Evolutionary conservation across 2,329 filamentous ascomycete genomes (phyloP), one percentile per base, ranked within the genome.

Genomic region (Onygenales sp.): DNA sequence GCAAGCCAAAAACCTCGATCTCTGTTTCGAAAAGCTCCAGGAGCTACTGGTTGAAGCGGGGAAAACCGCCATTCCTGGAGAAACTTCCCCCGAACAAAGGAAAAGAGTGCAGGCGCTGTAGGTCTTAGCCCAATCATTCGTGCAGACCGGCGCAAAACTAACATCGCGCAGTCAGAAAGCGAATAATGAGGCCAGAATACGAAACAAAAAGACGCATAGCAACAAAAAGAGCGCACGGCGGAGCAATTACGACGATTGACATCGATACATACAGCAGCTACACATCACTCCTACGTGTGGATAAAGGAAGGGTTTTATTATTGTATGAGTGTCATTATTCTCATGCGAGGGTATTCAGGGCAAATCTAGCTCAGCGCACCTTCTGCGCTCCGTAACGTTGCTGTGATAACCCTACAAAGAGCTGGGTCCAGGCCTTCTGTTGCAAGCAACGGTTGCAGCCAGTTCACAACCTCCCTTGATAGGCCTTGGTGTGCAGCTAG

Each of bases 161-260:
- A 45, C 54, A 52, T 13, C 14, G 27, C 41, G 31, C 47, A 80
- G 78, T 52, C 75, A 82, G 68, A 78, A 76, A 55, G 72, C 74
- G 33, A 78, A 80, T 59, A 83, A 83, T 56, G 79, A 82, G 62
- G 69, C 74, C 42, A 70, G 81, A 57, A 66, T 84, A 58, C 78
- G 73, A 64, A 67, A 66, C 55, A 85, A 85, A 69, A 84, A 84
- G 67, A 65, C 74, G 50, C 79, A 80, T 56, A 83, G 82, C 63
- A 75, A 71, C 61, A 85, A 84, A 69, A 85, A 85, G 67, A 75
- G 71, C 59, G 73, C 73, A 58, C 72, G 81, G 53, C 72, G 75
- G 61, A 67, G 58, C 56, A 64, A 63, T 56, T 65, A 65, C 55
- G 66, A 70, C 59, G 66, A 72, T 55, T 73, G 50, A 50, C 41